A percentile compares a stretch with the other conserved stretches of the same genome.
These are phyloP conservation scores for Lepidium africanum DNA, from an alignment of 345 rosid species.

Conservation along the genomic window DNA sequence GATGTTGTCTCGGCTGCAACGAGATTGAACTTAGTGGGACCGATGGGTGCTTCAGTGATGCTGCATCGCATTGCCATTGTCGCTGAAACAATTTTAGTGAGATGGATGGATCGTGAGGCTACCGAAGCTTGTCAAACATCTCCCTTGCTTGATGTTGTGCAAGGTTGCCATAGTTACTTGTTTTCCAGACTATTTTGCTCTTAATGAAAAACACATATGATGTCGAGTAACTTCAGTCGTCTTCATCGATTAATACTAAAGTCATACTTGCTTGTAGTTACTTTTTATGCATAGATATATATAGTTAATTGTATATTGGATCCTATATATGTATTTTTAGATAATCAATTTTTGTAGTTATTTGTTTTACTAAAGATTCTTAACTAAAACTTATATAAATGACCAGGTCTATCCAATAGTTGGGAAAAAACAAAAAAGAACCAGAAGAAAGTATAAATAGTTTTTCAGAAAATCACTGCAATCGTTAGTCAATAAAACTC, in stretches of 20 bases:
- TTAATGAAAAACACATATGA: conserved; percentile 27
- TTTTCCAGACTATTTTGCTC: conserved; percentile 84
- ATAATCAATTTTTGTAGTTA: too few species aligned
- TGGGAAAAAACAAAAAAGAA: too few species aligned
- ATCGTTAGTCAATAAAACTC: too few species aligned
- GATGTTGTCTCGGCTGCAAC: conserved; percentile 84
- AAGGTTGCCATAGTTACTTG: conserved; percentile 75
- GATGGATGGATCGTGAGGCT: conserved; percentile 57
- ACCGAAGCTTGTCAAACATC: conserved; percentile 80
- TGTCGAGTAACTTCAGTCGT: neutral
- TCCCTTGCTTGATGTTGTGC: conserved; percentile 71
- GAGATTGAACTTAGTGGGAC: conserved; percentile 75
- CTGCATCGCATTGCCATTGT: conserved; percentile 63
- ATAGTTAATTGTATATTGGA: too few species aligned
- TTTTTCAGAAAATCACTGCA: neutral
- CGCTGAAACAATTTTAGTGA: conserved; percentile 47
- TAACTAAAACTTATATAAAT: too few species aligned
- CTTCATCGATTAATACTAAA: neutral
- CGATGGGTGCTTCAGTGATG: conserved; percentile 66
- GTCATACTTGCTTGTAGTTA: too few species aligned
- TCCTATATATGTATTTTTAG: too few species aligned
- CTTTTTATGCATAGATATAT: too few species aligned
- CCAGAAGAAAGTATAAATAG: neutral
- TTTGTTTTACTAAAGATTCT: too few species aligned
- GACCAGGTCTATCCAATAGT: neutral